These are phyloP conservation scores for Mallotus repandus DNA, from an alignment of 441 rosid genomes.

Conservation along the genomic window DNA sequence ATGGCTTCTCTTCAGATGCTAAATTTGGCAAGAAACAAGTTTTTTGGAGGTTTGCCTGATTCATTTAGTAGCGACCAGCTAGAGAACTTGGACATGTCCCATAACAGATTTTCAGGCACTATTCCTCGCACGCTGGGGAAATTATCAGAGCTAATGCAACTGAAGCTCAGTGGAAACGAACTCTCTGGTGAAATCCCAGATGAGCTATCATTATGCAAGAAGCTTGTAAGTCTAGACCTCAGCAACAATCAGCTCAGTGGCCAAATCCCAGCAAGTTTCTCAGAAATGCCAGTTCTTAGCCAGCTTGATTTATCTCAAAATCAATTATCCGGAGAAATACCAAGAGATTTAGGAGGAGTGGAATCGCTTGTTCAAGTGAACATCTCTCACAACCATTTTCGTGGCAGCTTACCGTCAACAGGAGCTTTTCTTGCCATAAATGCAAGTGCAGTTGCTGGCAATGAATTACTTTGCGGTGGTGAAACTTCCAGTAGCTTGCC, in stretches of 20 bases:
- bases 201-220: constrained; percentile 64
- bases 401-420: constrained; percentile 60
- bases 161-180: constrained; percentile 56
- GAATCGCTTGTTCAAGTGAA: constrained; percentile 78
- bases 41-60: constrained; percentile 54
- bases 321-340: constrained; percentile 59
- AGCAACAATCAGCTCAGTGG: constrained; percentile 67
- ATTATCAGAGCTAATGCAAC: constrained; percentile 52
- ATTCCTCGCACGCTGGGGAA: constrained; percentile 45
- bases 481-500: constrained; percentile 42
- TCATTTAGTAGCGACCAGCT: constrained; percentile 54
- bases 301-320: constrained; percentile 74
- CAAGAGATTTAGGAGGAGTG: constrained; percentile 50
- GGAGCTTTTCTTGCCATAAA: constrained; percentile 81
- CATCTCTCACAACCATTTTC: constrained; percentile 70
- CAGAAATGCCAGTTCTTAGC: constrained; percentile 67
- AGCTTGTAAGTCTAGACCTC: constrained; percentile 70
- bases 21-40: constrained; percentile 55
- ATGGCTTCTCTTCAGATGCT: constrained; percentile 80
- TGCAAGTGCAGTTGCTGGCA: constrained; percentile 62
- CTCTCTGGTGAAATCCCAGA: constrained; percentile 61
- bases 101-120: constrained; percentile 52
- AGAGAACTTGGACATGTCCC: constrained; percentile 64
- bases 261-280: constrained; percentile 53
- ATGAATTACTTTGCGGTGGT: constrained; percentile 57